Conservation (phyloP, 2,329 filamentous ascomycete genomes). For the Fusarium acutatum region DNA sequence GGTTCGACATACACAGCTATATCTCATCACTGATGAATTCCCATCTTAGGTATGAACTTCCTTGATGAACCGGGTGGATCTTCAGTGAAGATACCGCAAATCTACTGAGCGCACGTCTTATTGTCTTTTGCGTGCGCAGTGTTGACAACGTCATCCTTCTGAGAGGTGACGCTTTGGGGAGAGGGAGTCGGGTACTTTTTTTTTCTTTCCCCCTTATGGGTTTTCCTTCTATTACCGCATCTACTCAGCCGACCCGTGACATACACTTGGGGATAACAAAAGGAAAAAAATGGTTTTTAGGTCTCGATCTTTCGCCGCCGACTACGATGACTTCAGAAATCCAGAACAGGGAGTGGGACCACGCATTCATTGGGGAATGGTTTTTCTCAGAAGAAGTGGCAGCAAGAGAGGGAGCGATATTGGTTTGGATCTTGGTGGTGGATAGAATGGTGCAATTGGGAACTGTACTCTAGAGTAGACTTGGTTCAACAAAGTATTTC, state of each 20-base stretch:
- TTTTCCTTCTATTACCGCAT: neutral
- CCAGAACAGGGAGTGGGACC: neutral
- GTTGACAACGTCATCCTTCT: neutral
- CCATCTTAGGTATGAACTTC: neutral
- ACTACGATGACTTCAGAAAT: neutral
- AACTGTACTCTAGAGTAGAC: neutral
- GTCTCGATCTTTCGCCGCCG: neutral
- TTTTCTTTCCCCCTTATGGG: neutral
- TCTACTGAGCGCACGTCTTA: neutral
- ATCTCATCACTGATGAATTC: constrained; percentile 7
- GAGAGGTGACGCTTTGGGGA: neutral
- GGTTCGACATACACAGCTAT: neutral
- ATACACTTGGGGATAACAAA: neutral
- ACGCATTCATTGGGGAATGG: neutral
- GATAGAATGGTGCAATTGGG: neutral
- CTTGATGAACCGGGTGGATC: neutral
- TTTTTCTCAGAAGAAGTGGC: neutral
- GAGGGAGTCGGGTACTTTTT: neutral
- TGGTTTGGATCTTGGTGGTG: neutral
- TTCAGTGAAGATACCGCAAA: neutral
- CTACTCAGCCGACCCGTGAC: neutral
- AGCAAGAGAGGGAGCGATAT: neutral
- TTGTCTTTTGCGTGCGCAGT: neutral
- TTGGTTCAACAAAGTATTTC: neutral
- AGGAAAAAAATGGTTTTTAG: neutral